Conservation (phyloP, 257 asterid species). For the Capsicum rhomboideum region DNA sequence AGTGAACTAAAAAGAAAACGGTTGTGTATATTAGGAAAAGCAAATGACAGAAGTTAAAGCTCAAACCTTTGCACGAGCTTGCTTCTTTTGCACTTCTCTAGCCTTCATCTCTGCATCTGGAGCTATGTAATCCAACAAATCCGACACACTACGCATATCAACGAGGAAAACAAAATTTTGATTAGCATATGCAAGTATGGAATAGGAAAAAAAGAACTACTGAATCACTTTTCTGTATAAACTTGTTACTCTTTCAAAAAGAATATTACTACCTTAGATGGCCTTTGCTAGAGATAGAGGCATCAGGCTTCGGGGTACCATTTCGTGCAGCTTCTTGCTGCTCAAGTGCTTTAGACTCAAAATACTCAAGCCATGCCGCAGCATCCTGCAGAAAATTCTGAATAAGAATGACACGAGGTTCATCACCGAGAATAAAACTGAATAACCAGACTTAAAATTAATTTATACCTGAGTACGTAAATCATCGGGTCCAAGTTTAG, state of each 20-base stretch:
- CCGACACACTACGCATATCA: conserved; percentile 53
- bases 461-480: conserved; percentile 89
- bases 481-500: conserved; percentile 92
- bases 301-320: conserved; percentile 94
- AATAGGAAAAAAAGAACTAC: not conserved
- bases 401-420: conserved; percentile 14
- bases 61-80: conserved; percentile 77
- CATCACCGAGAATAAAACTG: conserved; percentile 3
- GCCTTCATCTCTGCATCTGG: conserved; percentile 87
- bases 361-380: conserved; percentile 99
- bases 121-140: conserved; percentile 73
- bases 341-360: conserved; percentile 94
- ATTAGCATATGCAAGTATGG: not conserved
- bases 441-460: not conserved
- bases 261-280: conserved; percentile 90
- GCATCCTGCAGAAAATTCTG: conserved; percentile 71
- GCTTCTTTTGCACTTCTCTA: conserved; percentile 81
- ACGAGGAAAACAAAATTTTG: not conserved
- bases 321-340: conserved; percentile 97
- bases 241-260: not conserved
- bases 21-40: not conserved
- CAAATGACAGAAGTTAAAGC: not conserved
- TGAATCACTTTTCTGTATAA: not conserved
- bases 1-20: not conserved
- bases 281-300: conserved; percentile 97